Base-by-base conservation (phyloP, 2,329 filamentous ascomycete genomes). In the Fusarium robinianum region DNA sequence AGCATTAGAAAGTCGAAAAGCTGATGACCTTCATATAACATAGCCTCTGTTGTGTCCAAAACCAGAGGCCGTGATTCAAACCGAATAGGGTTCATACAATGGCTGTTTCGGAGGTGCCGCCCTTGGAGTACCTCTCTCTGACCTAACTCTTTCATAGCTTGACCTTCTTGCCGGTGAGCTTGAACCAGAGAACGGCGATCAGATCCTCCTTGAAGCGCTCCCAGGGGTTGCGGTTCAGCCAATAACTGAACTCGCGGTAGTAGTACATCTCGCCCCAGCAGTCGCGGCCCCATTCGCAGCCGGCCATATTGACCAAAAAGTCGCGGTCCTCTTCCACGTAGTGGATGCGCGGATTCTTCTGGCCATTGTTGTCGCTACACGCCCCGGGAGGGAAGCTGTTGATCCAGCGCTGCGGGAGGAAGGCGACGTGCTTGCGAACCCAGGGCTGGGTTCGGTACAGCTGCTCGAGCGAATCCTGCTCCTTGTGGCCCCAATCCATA, bases 401-500 rank as follows among this genome's bases (percentile, higher is more conserved):
- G 72, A 97, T 88, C 71, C 84, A 88, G 58, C 94, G 86, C 67
- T 97, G 92, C 1, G 88, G 86, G 32, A 96, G 78, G 70, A 99
- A 99, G 5, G 83, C 92, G 3, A 90, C 85, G 60, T 94, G 88
- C 42, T 88, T 84, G 46, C 94, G 84, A 40, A 97, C 83, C 91
- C 94, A 99, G 1, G 94, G 89, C 66, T 97, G 92, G 41, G 86
- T 87, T 44, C 78, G 80, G 72, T 99, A 99, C 51, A 99, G 77
- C 71, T 95, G 87, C 71, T 96, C 91, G 27, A 99, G 74, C 2
- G 91, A 90, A 64, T 97, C 91, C 71, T 99, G 94, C 68, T 99
- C 94, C 67, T 97, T 97, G 75, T 99, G 94, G 63, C 94, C 91
- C 94, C 94, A 99, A 51, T 94, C 82, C 91, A 96, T 96, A 68